Conservation (phyloP, 2,329 filamentous ascomycete species). For the Aspergillus sp. region DNA sequence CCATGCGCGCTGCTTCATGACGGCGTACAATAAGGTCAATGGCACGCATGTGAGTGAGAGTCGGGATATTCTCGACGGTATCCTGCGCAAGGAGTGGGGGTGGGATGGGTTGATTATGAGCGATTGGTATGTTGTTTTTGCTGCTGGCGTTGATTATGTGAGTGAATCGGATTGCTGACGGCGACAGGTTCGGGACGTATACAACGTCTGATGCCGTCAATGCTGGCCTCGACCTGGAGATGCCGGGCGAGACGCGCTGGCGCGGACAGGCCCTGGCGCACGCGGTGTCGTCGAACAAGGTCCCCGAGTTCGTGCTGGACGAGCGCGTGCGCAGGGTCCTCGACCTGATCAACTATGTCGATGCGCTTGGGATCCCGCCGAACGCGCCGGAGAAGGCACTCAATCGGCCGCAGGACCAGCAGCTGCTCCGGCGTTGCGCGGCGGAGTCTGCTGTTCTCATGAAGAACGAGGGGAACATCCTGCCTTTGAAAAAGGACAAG, state of each 20-base stretch:
- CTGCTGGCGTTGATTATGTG: not conserved
- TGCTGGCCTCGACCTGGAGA: conserved; percentile 39
- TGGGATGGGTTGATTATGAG: conserved; percentile 40
- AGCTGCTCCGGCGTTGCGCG: conserved; percentile 55
- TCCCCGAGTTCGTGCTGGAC: conserved; percentile 47
- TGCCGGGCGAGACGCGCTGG: conserved; percentile 39
- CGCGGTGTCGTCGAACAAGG: conserved; percentile 47
- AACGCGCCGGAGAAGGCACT: conserved; percentile 45
- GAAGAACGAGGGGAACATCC: conserved; percentile 57
- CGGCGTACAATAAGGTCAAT: conserved; percentile 50
- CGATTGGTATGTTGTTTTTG: conserved; percentile 28
- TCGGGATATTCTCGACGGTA: conserved; percentile 31
- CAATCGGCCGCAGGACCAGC: conserved; percentile 54
- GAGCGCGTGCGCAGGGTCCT: conserved; percentile 50
- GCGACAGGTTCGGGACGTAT: conserved; percentile 37
- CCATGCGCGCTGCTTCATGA: conserved; percentile 49
- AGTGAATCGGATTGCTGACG: not conserved
- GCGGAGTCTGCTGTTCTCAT: conserved; percentile 63
- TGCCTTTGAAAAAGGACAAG: conserved; percentile 47
- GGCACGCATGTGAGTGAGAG: conserved; percentile 40
- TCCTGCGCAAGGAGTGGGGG: conserved; percentile 38
- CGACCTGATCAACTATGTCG: conserved; percentile 50
- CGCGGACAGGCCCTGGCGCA: conserved; percentile 32
- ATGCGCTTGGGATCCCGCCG: conserved; percentile 46
- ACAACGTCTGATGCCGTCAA: conserved; percentile 36